Evolutionary conservation across 768 basidiomycete genomes (phyloP), one percentile per base, ranked within the genome.

Genomic region (Lactarius psammicola): DNA sequence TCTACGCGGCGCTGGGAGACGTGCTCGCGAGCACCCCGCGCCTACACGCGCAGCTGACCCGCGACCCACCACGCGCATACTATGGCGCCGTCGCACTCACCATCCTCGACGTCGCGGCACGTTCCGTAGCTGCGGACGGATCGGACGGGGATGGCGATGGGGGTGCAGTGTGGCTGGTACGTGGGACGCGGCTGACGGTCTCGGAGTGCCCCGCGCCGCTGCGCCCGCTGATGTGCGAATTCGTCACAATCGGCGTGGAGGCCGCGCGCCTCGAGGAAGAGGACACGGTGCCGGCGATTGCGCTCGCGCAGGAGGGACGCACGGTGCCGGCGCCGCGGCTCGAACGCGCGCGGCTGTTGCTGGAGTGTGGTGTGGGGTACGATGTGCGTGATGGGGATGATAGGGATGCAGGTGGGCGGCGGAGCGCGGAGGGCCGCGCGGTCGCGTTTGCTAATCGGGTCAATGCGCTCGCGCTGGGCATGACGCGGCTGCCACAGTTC

Each of bases 1-100:
- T 95, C 20, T 95, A 94, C 74, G 91, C 92, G 0, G 84, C 90
- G 2, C 80, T 94, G 3, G 91, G 82, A 0, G 90, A 91, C 68
- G 85, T 83, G 0, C 80, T 94, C 54, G 82, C 86, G 58, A 78
- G 78, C 5, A 81, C 79, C 13, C 80, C 83, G 0, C 78, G 81
- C 3, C 81, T 94, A 6, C 82, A 83, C 3, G 63, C 71, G 0
- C 80, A 89, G 11, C 82, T 94, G 63, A 77, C 77, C n/a, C 70
- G 72, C 17, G 90, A 94, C 71, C 85, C 86, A 0, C 76, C 87
- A 0, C 82, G 89, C 23, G 92, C 90, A 0, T 94, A 93, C 78
- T 95, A 91, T 72, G 86, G 88, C 18, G 80, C 87, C 0, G 90
- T 93, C 56, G 81, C 88, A 1, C 76, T 86, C 56, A 90, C 93